These are phyloP conservation scores for Apiospora hydei DNA, from an alignment of 2,329 filamentous ascomycete species.

Conservation along the genomic window DNA sequence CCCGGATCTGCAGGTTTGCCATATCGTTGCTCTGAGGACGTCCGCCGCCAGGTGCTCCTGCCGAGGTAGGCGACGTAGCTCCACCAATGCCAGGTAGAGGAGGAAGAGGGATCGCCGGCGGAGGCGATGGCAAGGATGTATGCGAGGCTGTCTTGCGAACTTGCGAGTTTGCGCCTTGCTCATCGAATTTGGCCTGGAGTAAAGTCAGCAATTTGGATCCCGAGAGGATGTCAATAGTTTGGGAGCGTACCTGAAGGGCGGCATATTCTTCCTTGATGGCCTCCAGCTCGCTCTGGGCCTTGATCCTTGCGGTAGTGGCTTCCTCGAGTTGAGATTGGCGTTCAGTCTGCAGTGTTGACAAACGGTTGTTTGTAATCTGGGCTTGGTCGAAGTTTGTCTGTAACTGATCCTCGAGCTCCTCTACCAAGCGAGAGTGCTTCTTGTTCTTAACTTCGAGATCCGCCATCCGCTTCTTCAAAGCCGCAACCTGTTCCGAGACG, in stretches of 20 bases:
- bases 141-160: slow-evolving; percentile 87
- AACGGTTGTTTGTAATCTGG: slow-evolving; percentile 81
- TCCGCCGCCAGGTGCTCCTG: slow-evolving; percentile 62
- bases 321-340: slow-evolving; percentile 81
- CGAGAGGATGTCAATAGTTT: neutral
- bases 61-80: slow-evolving; percentile 54
- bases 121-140: slow-evolving; percentile 87
- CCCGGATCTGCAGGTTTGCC: slow-evolving; percentile 78
- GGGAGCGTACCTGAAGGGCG: slow-evolving; percentile 74
- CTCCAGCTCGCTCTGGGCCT: slow-evolving; percentile 74
- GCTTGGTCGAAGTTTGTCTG: slow-evolving; percentile 95
- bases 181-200: slow-evolving; percentile 40
- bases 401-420: slow-evolving; percentile 96
- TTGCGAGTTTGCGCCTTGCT: slow-evolving; percentile 59
- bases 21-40: slow-evolving; percentile 86
- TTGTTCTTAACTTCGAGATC: slow-evolving; percentile 75
- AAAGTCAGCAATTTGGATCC: neutral
- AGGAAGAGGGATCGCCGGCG: slow-evolving; percentile 93
- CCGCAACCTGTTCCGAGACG: slow-evolving; percentile 62
- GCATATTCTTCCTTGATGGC: slow-evolving; percentile 73
- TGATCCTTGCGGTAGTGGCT: slow-evolving; percentile 68
- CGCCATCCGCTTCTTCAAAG: slow-evolving; percentile 70
- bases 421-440: slow-evolving; percentile 90
- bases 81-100: slow-evolving; percentile 75
- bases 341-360: slow-evolving; percentile 82